Evolutionary conservation across 306 rosid genomes (phyloP).

Genomic region (Vigna reflexopilosa): DNA sequence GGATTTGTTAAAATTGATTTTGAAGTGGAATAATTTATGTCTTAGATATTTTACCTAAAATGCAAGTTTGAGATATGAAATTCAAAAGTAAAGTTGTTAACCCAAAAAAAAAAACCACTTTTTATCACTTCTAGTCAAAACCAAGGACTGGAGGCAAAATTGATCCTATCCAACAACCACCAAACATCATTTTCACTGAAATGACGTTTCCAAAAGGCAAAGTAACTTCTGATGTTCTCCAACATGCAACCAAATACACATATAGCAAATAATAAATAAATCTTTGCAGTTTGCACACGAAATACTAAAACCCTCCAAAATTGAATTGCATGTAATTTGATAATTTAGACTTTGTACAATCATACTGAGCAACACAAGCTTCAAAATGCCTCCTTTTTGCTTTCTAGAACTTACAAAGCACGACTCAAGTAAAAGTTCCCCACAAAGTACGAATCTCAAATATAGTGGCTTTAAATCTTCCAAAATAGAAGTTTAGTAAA

Average conservation of each 20-base stretch:
- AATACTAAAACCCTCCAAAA: slow-evolving; percentile 6
- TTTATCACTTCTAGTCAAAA: neutral
- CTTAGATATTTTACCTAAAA: neutral
- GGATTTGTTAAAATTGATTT: neutral
- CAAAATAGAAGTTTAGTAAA: slow-evolving; percentile 26
- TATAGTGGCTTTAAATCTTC: slow-evolving; percentile 19
- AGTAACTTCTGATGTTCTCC: neutral
- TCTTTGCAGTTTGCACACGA: slow-evolving; percentile 12
- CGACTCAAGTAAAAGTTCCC: neutral
- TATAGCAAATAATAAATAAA: slow-evolving; percentile 23
- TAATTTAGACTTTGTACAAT: slow-evolving; percentile 6
- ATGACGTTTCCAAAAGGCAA: neutral
- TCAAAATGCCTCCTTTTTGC: slow-evolving; percentile 11
- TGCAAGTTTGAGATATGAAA: neutral
- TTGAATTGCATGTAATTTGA: neutral
- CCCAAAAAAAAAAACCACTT: neutral
- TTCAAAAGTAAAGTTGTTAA: neutral
- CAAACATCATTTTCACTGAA: neutral
- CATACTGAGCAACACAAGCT: slow-evolving; percentile 6
- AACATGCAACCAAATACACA: neutral
- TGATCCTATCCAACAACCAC: neutral
- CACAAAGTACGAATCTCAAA: neutral
- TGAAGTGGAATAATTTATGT: neutral
- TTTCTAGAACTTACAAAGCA: slow-evolving; percentile 19
- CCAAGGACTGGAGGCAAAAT: neutral